These are phyloP conservation scores for Glaciozyma antarctica DNA, from an alignment of 768 basidiomycete genomes.

Conservation along the genomic window DNA sequence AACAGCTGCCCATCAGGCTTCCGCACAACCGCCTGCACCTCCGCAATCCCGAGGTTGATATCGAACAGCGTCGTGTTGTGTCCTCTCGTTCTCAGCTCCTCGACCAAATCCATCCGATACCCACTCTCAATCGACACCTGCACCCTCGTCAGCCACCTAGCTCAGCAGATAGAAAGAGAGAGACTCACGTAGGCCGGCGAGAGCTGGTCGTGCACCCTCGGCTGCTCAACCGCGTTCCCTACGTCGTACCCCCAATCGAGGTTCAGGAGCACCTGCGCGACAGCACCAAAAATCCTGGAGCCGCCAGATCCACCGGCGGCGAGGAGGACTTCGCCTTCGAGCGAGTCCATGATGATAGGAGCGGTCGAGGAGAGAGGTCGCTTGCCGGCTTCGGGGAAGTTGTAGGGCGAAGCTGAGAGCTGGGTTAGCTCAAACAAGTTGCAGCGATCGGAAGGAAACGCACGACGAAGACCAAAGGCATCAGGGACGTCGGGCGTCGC, in stretches of 20 bases:
- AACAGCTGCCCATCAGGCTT: constrained; percentile 16
- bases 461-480: constrained; percentile 69
- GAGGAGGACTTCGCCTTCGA: constrained; percentile 60
- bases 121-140: constrained; percentile 54
- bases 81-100: constrained; percentile 52
- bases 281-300: constrained; percentile 65
- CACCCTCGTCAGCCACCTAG: not conserved
- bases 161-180: not conserved
- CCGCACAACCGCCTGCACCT: constrained; percentile 51
- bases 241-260: constrained; percentile 70
- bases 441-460: constrained; percentile 38
- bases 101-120: constrained; percentile 52
- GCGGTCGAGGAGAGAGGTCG: constrained; percentile 78
- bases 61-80: constrained; percentile 68
- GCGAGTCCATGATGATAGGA: constrained; percentile 68
- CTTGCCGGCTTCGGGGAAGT: constrained; percentile 80
- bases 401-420: constrained; percentile 42
- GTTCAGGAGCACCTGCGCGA: constrained; percentile 66
- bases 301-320: constrained; percentile 82
- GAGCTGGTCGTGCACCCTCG: constrained; percentile 77
- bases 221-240: constrained; percentile 70
- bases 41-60: constrained; percentile 62
- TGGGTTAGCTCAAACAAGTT: not conserved
- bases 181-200: constrained; percentile 49
- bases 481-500: constrained; percentile 76